Conservation (phyloP, 495 filamentous ascomycete species). For the Margaritispora aquatica region DNA sequence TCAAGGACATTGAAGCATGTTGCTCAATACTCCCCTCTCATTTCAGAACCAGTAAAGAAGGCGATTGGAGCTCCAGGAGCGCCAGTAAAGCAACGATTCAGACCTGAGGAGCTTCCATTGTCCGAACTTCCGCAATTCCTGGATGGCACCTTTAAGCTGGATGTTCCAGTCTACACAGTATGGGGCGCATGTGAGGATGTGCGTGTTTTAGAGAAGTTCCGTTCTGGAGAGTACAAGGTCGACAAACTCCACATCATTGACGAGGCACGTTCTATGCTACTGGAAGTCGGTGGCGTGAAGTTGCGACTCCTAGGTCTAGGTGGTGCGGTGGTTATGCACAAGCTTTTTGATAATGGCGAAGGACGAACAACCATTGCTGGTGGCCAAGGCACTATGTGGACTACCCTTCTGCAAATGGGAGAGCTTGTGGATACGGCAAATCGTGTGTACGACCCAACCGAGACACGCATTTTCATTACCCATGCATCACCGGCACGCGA, state of each 20-base stretch:
- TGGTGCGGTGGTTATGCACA: slow-evolving; percentile 99
- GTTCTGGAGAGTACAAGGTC: slow-evolving; percentile 96
- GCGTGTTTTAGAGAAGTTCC: slow-evolving; percentile 93
- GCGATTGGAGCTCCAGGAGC: slow-evolving; percentile 57
- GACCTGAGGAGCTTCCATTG: slow-evolving; percentile 74
- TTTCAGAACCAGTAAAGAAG: slow-evolving; percentile 82
- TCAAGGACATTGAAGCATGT: slow-evolving; percentile 93
- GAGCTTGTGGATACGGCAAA: slow-evolving; percentile 97
- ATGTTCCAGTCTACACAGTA: slow-evolving; percentile 96
- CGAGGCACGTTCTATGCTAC: slow-evolving; percentile 87
- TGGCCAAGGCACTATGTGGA: slow-evolving; percentile 99
- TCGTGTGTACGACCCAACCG: slow-evolving; percentile 95
- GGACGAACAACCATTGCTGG: slow-evolving; percentile 97
- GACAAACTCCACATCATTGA: slow-evolving; percentile 97
- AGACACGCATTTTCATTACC: slow-evolving; percentile 96
- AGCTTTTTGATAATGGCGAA: slow-evolving; percentile 98
- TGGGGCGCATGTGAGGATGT: slow-evolving; percentile 99
- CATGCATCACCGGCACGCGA: slow-evolving; percentile 96
- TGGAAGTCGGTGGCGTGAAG: slow-evolving; percentile 95
- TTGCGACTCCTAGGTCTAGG: slow-evolving; percentile 90
- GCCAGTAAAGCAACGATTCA: slow-evolving; percentile 77
- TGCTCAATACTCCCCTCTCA: slow-evolving; percentile 93
- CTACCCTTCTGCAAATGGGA: slow-evolving; percentile 95
- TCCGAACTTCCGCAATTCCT: slow-evolving; percentile 94
- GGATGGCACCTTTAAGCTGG: slow-evolving; percentile 77